Evolutionary conservation across 177 flowering plant species (phyloP).

Genomic region (Telopea speciosissima): DNA sequence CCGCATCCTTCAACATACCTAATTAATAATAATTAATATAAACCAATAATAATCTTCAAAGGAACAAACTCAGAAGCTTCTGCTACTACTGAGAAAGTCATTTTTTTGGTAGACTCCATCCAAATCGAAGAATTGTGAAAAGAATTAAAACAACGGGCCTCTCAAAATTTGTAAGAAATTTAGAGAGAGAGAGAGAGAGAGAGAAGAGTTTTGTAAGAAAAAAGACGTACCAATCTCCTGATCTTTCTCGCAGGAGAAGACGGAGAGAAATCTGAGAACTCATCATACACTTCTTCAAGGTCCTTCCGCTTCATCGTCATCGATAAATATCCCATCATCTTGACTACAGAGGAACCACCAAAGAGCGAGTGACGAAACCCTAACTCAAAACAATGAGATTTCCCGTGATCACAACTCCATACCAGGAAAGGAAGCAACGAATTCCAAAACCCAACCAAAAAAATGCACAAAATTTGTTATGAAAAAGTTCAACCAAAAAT

Average conservation of each 20-base stretch:
- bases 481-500: too few species aligned
- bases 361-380: too few species aligned
- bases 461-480: too few species aligned
- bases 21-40: background rate
- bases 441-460: too few species aligned
- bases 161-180: too few species aligned
- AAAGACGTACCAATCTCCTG: slow-evolving; percentile 54
- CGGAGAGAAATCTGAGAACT: slow-evolving; percentile 72
- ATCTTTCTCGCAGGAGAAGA: slow-evolving; percentile 76
- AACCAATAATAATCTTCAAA: too few species aligned
- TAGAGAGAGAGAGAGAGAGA: too few species aligned
- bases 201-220: background rate
- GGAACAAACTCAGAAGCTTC: background rate
- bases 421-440: too few species aligned
- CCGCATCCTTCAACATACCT: slow-evolving; percentile 39
- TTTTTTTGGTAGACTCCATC: background rate
- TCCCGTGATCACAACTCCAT: too few species aligned
- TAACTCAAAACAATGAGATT: too few species aligned
- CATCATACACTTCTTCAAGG: slow-evolving; percentile 49
- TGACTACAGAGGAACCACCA: too few species aligned
- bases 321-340: slow-evolving; percentile 19
- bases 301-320: slow-evolving; percentile 66
- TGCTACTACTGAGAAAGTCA: background rate
- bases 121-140: background rate
- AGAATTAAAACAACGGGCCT: background rate